These are phyloP conservation scores for Malus asiatica DNA, from an alignment of 306 rosid genomes.

Conservation along the genomic window DNA sequence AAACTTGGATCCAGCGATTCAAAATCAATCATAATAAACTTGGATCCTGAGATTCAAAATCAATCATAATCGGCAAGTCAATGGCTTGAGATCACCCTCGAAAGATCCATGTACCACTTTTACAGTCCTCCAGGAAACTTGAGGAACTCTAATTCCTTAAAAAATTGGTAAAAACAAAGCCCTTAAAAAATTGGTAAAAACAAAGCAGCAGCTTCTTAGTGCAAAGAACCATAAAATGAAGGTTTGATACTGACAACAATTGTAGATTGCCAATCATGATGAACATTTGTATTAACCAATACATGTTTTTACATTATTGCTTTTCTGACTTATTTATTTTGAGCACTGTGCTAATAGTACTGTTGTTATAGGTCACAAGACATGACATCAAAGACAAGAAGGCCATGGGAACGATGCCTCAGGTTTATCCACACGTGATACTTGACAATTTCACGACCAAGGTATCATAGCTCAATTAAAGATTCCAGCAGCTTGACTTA, in stretches of 20 bases:
- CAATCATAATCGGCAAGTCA: background rate
- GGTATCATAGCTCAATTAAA: conserved; percentile 39
- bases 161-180: too few species aligned
- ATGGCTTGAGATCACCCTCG: background rate
- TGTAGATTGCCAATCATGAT: background rate
- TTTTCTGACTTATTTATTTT: background rate
- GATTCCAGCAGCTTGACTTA: background rate
- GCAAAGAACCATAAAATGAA: background rate
- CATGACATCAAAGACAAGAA: conserved; percentile 85
- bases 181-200: background rate
- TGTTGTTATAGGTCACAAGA: conserved; percentile 64
- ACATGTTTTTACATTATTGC: background rate
- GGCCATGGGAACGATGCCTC: conserved; percentile 86
- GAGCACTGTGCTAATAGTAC: conserved; percentile 16
- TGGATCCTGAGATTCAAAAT: background rate
- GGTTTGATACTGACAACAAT: background rate
- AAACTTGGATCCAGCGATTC: background rate
- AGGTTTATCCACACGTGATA: conserved; percentile 82
- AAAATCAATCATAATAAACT: background rate
- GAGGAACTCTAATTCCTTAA: background rate
- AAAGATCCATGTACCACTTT: background rate
- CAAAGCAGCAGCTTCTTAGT: background rate
- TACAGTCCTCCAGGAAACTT: background rate
- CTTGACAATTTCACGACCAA: conserved; percentile 73
- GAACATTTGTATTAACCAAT: background rate